Base-by-base conservation (phyloP, 2,329 filamentous ascomycete species). In the Zymoseptoria ardabiliae region DNA sequence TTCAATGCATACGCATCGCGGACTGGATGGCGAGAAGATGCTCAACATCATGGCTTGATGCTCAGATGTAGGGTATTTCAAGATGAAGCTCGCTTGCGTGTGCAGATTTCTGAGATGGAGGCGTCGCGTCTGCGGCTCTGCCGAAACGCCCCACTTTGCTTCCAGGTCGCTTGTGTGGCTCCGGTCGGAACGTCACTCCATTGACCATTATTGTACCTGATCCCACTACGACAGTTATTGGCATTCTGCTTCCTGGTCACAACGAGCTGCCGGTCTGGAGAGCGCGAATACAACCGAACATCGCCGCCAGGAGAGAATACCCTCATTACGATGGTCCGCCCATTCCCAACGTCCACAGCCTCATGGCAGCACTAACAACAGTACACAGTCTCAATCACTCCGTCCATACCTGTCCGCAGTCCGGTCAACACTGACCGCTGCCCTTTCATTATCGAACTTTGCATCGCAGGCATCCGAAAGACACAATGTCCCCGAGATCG, bases 401-500 rank as follows among this genome's bases (percentile, higher is more conserved):
- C 90, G 93, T 65, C 93, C 93, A 59, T 97, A 97, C 79, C 89
- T 97, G 68, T 91, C 96, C 81, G 95, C 90, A 77, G 94, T 97
- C 71, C 90, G 94, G 71, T 92, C 90, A 73, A 96, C 90, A 72
- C 83, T 99, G 72, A 97, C 92, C 49, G 91, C 93, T 65, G 93
- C 94, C 66, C 87, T 99, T 68, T 93, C 91, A 60, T 84, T 96
- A 61, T 93, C 91, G 75, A 95, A 99, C 82, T 99, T 99, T 77
- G 93, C 94, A 64, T 97, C 93, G 54, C 94, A 99, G 78, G 91
- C 90, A 52, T 90, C 92, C 58, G 95, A 99, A 81, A 84, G 94
- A 69, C 94, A 97, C 80, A 99, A 99, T 81, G 93, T 97, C 52
- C 94, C 94, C 63, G 94, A 99, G 76, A 89, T 99, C 70, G 94